These are phyloP conservation scores for Microcera coccophila DNA, from an alignment of 2,329 filamentous ascomycete genomes.

Conservation along the genomic window DNA sequence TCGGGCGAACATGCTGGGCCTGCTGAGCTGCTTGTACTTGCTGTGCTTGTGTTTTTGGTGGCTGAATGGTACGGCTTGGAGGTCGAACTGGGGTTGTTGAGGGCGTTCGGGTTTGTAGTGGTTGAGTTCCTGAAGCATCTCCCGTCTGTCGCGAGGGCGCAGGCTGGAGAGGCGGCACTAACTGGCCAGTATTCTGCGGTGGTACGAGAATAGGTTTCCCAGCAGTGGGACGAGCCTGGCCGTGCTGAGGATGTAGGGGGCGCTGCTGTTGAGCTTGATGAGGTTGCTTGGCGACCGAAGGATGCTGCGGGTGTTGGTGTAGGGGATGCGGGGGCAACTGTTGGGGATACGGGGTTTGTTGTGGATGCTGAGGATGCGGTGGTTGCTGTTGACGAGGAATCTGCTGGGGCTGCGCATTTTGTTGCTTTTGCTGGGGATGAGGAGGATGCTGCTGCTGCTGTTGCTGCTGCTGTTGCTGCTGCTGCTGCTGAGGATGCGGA, in stretches of 20 bases:
- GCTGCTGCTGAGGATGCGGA: constrained; percentile 9
- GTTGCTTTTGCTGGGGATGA: constrained; percentile 13
- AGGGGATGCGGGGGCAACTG: constrained; percentile 9
- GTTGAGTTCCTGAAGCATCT: constrained; percentile 15
- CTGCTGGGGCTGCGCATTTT: constrained; percentile 15
- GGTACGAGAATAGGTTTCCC: constrained; percentile 32
- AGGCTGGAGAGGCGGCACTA: constrained; percentile 34
- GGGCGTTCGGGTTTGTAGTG: constrained; percentile 28
- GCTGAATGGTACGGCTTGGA: constrained; percentile 32
- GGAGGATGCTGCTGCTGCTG: constrained; percentile 23
- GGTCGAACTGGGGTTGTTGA: constrained; percentile 34
- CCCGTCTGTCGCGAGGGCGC: constrained; percentile 27
- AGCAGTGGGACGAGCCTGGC: constrained; percentile 19
- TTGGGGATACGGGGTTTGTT: constrained; percentile 12
- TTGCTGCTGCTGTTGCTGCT: constrained; percentile 20
- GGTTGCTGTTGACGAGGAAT: constrained; percentile 9
- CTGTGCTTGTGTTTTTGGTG: constrained; percentile 26
- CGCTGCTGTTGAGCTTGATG: constrained; percentile 15
- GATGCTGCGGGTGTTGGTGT: constrained; percentile 10
- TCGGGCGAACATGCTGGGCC: constrained; percentile 26
- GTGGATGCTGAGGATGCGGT: constrained; percentile 12
- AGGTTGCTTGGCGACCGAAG: constrained; percentile 13
- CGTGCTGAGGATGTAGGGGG: constrained; percentile 19
- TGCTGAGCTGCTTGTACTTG: constrained; percentile 14
- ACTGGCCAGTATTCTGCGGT: constrained; percentile 35